phyloP scores from a whole-genome alignment of 352 stramenopile species.

The Pythium insidiosum region DNA sequence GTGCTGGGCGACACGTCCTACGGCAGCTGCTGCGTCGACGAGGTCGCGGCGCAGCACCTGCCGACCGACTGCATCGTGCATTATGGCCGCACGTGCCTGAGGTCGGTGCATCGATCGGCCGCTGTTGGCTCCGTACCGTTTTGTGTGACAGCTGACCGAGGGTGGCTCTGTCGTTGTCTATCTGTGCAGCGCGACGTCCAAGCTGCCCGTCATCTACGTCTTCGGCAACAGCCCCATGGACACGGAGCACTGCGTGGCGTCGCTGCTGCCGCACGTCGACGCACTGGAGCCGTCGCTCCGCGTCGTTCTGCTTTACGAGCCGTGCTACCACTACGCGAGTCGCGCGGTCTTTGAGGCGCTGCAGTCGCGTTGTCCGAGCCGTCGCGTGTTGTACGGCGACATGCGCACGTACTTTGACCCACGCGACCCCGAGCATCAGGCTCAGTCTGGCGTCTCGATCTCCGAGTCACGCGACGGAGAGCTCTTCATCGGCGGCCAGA shows the following conservation, averaged over 20 bases:
- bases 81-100: conserved; percentile 92
- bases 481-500: conserved; percentile 51
- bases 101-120: conserved; percentile 10
- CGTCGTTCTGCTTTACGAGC: conserved; percentile 89
- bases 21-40: conserved; percentile 93
- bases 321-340: conserved; percentile 84
- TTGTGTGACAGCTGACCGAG: too few species aligned
- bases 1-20: conserved; percentile 95
- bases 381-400: conserved; percentile 37
- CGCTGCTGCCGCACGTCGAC: conserved; percentile 21
- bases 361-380: conserved; percentile 24
- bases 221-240: conserved; percentile 80
- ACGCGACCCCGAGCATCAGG: conserved; percentile 14
- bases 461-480: too few species aligned
- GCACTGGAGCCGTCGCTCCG: conserved; percentile 30
- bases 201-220: conserved; percentile 88
- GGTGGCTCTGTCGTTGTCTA: background rate
- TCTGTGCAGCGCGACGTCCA: conserved; percentile 42
- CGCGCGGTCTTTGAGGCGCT: conserved; percentile 34
- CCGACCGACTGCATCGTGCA: conserved; percentile 91
- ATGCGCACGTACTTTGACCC: conserved; percentile 76
- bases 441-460: background rate
- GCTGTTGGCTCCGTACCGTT: background rate
- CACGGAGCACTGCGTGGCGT: conserved; percentile 33
- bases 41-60: conserved; percentile 92